These are phyloP conservation scores for Sonneratia alba DNA, from an alignment of 345 rosid species.

Conservation along the genomic window DNA sequence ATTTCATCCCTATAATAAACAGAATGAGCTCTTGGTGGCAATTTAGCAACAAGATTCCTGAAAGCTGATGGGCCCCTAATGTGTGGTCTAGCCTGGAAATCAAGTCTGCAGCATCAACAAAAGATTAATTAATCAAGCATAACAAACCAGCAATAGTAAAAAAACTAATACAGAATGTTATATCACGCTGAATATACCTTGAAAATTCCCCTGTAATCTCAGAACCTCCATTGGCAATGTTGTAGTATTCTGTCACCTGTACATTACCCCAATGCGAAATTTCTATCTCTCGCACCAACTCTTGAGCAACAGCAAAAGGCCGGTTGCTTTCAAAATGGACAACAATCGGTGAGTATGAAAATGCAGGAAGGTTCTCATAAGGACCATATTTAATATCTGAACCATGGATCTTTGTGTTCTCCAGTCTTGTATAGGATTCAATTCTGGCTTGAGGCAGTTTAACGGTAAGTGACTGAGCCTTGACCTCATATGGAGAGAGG, in stretches of 20 bases:
- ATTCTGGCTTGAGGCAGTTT: slow-evolving; percentile 65
- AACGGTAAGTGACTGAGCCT: slow-evolving; percentile 59
- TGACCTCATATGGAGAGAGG: slow-evolving; percentile 69
- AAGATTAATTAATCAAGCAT: neutral
- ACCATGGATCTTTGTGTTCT: slow-evolving; percentile 51
- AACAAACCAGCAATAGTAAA: neutral
- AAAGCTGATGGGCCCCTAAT: slow-evolving; percentile 70
- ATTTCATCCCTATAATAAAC: slow-evolving; percentile 88
- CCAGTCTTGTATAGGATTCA: slow-evolving; percentile 72
- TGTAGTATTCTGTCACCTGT: slow-evolving; percentile 81
- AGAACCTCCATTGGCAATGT: slow-evolving; percentile 67
- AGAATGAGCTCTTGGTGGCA: slow-evolving; percentile 95
- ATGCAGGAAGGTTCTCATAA: slow-evolving; percentile 56
- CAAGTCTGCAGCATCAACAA: slow-evolving; percentile 39
- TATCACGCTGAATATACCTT: slow-evolving; percentile 28
- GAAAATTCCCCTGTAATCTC: slow-evolving; percentile 91
- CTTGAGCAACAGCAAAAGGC: slow-evolving; percentile 71
- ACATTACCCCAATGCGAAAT: slow-evolving; percentile 98
- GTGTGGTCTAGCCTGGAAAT: slow-evolving; percentile 68
- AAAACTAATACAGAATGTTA: neutral
- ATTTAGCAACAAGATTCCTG: slow-evolving; percentile 56
- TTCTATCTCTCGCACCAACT: slow-evolving; percentile 79
- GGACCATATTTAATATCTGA: slow-evolving; percentile 91
- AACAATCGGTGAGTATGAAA: slow-evolving; percentile 54
- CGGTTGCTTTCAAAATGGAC: slow-evolving; percentile 83